Base-by-base conservation (phyloP, 1,139 yeast genomes). In the Geotrichum australiense region DNA sequence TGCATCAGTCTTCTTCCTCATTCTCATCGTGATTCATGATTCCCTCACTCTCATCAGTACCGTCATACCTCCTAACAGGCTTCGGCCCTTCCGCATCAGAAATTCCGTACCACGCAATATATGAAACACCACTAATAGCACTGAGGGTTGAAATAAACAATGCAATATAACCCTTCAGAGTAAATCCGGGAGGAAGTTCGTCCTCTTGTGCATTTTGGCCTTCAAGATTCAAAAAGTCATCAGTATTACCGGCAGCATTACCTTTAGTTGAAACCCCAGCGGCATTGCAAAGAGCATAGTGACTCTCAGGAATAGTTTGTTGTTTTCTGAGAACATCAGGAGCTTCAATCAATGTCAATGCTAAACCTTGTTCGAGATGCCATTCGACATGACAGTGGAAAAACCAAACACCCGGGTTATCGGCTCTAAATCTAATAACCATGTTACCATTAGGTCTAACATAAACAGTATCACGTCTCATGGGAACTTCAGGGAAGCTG, bases 331-430 rank as follows among this genome's bases (percentile, higher is more conserved):
- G 69, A 48, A 71, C 73, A 7, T 57, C 51, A 16, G 95, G 95
- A 30, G 85, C 87, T 64, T 85, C 95, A 39, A 85, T 67, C 35
- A 84, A 68, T n/a, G 71, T 69, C 46, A 82, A 58, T 30, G 87
- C 89, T 48, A 86, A 71, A 48, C 96, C 96, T 64, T 85, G 95
- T 55, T 76, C 78, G 68, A 86, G 73, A 67, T 86, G 96, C 96
- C 96, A 86, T 56, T 86, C 95, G 52, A 86, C 80, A 56, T 86
- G 96, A 65, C 96, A 87, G 62, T 86, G 96, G 84, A 86, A 86
- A 56, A 81, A 70, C 94, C 94, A 85, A 31, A 84, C 86, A 55
- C 95, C 95, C 21, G 95, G 95, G 61, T 85, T 84, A 55, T 80
- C 77, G 40, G 94, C 85, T 51, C 69, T 72, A 64, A 84, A 83